Percentiles rank a stretch among this genome's conserved stretches.
Evolutionary conservation across 495 filamentous ascomycete species (phyloP).

Genomic region (Recurvomyces mirabilis): DNA sequence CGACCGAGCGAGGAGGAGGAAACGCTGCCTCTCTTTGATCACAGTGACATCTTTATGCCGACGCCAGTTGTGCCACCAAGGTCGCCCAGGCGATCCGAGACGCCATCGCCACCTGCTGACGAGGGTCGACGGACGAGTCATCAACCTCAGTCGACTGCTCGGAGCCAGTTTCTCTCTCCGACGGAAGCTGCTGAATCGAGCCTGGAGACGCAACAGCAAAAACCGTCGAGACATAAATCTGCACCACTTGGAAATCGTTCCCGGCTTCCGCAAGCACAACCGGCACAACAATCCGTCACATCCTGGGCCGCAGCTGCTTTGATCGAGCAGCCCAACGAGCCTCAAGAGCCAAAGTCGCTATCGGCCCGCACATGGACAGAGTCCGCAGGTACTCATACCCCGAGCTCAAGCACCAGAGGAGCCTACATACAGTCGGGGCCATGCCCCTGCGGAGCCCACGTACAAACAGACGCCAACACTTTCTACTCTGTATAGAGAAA

Average conservation of each 20-base stretch:
- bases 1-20: constrained; percentile 5
- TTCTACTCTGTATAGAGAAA: background rate
- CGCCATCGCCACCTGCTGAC: constrained; percentile 3
- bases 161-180: background rate
- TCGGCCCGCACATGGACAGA: too few relatives aligned
- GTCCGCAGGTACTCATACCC: background rate
- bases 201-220: background rate
- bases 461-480: background rate
- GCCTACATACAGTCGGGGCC: background rate
- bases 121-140: background rate
- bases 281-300: background rate
- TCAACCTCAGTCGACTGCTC: background rate
- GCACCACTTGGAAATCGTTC: background rate
- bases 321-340: background rate
- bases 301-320: background rate
- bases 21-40: constrained; percentile 12
- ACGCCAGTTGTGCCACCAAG: background rate
- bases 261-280: too few relatives aligned
- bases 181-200: background rate
- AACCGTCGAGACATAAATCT: background rate
- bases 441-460: background rate
- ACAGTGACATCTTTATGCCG: constrained; percentile 20
- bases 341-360: too few relatives aligned
- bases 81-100: constrained; percentile 1
- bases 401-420: background rate